A percentile compares a stretch with the other conserved stretches of the same genome.
Evolutionary conservation across 2,329 filamentous ascomycete genomes (phyloP).

Genomic region (Diaporthe ampelina): DNA sequence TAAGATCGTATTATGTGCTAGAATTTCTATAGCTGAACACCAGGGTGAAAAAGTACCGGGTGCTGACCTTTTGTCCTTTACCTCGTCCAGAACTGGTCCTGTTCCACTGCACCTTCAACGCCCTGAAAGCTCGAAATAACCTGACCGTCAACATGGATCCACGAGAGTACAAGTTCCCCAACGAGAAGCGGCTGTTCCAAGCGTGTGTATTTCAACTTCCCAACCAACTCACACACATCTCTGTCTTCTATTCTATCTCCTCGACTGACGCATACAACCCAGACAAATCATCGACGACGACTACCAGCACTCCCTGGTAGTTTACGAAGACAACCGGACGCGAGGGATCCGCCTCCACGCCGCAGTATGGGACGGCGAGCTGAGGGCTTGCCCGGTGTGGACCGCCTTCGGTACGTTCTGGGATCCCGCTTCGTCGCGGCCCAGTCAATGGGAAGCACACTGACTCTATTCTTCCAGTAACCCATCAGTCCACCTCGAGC

Average conservation of each 20-base stretch:
- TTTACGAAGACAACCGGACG: slow-evolving; percentile 65
- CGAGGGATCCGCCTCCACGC: slow-evolving; percentile 68
- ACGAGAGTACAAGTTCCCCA: slow-evolving; percentile 59
- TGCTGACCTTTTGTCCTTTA: slow-evolving; percentile 39
- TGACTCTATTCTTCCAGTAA: slow-evolving; percentile 56
- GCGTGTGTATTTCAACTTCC: slow-evolving; percentile 59
- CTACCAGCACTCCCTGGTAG: slow-evolving; percentile 65
- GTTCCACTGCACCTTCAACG: slow-evolving; percentile 70
- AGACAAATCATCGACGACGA: slow-evolving; percentile 71
- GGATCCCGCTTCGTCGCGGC: not conserved
- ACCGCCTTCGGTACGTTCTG: slow-evolving; percentile 68
- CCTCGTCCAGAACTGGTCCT: slow-evolving; percentile 66
- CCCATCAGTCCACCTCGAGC: slow-evolving; percentile 61
- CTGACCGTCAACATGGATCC: slow-evolving; percentile 59
- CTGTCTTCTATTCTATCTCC: too few species aligned
- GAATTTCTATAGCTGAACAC: too few species aligned
- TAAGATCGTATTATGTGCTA: slow-evolving; percentile 45
- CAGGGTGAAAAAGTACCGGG: not conserved
- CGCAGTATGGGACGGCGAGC: slow-evolving; percentile 66
- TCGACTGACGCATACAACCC: not conserved
- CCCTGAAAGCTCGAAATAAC: slow-evolving; percentile 66
- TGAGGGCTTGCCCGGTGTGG: slow-evolving; percentile 71
- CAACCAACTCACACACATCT: too few species aligned
- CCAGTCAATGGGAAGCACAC: too few species aligned
- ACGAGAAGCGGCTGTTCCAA: slow-evolving; percentile 68